Evolutionary conservation across 2,329 filamentous ascomycete genomes (phyloP), one percentile per base, ranked within the genome.

Genomic region (Colletotrichum sp.): DNA sequence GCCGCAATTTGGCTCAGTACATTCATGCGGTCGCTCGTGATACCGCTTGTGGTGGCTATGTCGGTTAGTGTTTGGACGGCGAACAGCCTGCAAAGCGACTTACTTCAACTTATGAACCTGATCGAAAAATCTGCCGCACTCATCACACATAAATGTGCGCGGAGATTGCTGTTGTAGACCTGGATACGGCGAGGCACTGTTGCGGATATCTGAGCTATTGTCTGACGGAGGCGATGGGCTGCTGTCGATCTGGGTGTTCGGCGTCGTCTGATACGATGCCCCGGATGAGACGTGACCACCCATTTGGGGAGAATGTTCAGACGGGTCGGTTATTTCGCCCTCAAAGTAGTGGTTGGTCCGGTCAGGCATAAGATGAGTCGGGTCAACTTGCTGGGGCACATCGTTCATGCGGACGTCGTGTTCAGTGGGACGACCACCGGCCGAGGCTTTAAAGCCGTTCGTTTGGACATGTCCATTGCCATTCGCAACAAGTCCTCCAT

Each of bases 51-150:
- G 91, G 73, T 92, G 91, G 77, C 89, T 90, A 32, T n/a, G 32
- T 12, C 13, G 16, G 78, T 84, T 75, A 82, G 79, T 55, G 66
- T 27, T 10, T 70, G 25, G 69, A 43, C 80, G 52, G 76, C 69
- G 48, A 70, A 73, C 56, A 22, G 32, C 5, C n/a, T 12, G 16
- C 15, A 5, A 6, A 15, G 15, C 64, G 8, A 81, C 86, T 77
- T 85, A 90, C 89, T 92, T 92, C 22, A 92, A 85, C 79, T 92
- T 91, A 77, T 92, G 90, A 12, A 89, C 85, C 79, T 91, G 89
- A 73, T 91, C 89, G 78, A 92, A 92, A 1, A 83, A 81, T 36
- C 87, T 84, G 22, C 83, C 81, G 74, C 87, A 89, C 43, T 87
- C 82, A 18, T 87, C 84, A 74, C 87, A 89, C 5, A 81, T 81